Evolutionary conservation across 768 basidiomycete genomes (phyloP).

Genomic region (Tricholoma sp.): DNA sequence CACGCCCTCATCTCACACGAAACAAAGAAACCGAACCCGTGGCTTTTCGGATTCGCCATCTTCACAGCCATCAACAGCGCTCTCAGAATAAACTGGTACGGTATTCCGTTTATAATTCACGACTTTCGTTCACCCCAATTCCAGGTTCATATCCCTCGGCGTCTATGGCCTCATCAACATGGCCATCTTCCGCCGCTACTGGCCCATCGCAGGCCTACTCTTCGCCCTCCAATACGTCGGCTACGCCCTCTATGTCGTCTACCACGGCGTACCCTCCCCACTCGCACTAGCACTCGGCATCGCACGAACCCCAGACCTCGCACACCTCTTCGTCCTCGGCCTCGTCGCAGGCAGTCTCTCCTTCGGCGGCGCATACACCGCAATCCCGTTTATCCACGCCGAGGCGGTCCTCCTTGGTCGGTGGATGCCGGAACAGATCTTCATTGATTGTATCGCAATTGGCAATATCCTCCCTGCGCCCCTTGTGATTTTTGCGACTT

Average conservation of each 20-base stretch:
- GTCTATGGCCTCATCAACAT: neutral
- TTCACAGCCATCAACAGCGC: too few relatives aligned
- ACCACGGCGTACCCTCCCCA: neutral
- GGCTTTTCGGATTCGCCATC: neutral
- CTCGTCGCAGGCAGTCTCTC: too few relatives aligned
- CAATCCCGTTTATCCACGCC: neutral
- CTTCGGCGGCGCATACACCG: neutral
- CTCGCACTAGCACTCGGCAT: neutral
- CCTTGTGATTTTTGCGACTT: neutral
- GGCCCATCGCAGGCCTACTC: neutral
- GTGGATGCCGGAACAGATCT: neutral
- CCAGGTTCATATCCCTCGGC: neutral
- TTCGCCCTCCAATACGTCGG: neutral
- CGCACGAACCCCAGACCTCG: neutral
- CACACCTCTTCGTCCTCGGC: too few relatives aligned
- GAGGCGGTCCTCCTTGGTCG: neutral
- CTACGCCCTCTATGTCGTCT: neutral
- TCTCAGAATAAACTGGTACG: too few relatives aligned
- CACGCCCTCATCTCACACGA: neutral
- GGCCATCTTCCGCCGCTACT: neutral
- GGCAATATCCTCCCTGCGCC: neutral
- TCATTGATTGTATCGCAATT: neutral
- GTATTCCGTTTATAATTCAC: too few relatives aligned
- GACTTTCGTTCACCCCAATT: too few relatives aligned
- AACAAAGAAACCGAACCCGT: neutral